Percentiles rank a stretch among this genome's conserved stretches.
Conservation (phyloP, 257 asterid species). For the Jaltomata sinuosa region DNA sequence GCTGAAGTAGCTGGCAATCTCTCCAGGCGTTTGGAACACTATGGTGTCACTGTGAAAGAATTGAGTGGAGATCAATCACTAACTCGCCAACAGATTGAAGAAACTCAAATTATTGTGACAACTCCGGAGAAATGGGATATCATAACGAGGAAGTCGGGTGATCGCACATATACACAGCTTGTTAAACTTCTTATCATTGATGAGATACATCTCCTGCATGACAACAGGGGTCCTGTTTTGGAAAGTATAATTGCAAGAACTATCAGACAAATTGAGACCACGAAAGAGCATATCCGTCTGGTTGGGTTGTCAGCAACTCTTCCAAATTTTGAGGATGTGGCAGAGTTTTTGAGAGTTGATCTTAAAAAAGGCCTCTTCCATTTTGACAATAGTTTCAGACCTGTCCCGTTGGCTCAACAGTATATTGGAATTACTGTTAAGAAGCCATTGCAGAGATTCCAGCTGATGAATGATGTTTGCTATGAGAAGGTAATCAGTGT, state of each 20-base stretch:
- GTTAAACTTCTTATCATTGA: constrained; percentile 31
- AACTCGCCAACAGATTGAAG: constrained; percentile 37
- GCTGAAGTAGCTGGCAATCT: constrained; percentile 36
- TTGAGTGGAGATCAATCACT: constrained; percentile 34
- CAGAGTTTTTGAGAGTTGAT: constrained; percentile 32
- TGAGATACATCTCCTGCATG: constrained; percentile 34
- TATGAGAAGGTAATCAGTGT: constrained; percentile 27
- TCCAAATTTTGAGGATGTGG: constrained; percentile 31
- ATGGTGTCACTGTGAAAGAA: constrained; percentile 30
- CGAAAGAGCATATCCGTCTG: constrained; percentile 31
- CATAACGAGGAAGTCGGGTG: constrained; percentile 34
- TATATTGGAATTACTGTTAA: constrained; percentile 29
- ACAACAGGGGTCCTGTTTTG: constrained; percentile 35
- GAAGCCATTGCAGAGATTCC: constrained; percentile 36
- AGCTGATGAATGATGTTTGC: constrained; percentile 35
- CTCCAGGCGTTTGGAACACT: constrained; percentile 23
- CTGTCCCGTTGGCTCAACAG: constrained; percentile 33
- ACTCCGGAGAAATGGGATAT: constrained; percentile 42
- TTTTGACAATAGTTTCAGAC: constrained; percentile 34
- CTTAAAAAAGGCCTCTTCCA: constrained; percentile 28
- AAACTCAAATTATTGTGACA: constrained; percentile 34
- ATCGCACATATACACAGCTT: constrained; percentile 33
- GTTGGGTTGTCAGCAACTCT: constrained; percentile 37
- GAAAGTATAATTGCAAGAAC: constrained; percentile 31
- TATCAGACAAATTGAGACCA: constrained; percentile 32